Conservation (phyloP, 768 basidiomycete species). For the Mycena galericulata region DNA sequence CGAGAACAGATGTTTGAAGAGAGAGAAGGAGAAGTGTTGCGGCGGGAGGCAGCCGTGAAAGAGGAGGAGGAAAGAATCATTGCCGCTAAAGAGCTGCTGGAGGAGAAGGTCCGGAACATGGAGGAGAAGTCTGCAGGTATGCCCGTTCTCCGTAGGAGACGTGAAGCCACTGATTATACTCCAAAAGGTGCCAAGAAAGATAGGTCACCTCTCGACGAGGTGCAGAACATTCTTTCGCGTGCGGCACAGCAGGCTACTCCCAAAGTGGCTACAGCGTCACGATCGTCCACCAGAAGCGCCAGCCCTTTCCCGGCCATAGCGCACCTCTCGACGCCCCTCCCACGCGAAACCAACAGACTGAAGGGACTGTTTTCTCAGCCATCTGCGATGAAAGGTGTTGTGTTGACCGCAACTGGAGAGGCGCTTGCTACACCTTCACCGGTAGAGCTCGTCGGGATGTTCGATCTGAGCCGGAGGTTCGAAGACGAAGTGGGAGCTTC, state of each 20-base stretch:
- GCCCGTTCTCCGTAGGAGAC: background rate
- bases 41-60: slow-evolving; percentile 37
- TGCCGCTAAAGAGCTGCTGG: slow-evolving; percentile 60
- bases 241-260: slow-evolving; percentile 34
- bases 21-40: slow-evolving; percentile 62
- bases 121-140: slow-evolving; percentile 44
- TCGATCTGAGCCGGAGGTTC: slow-evolving; percentile 51
- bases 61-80: slow-evolving; percentile 64
- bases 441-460: slow-evolving; percentile 72
- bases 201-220: slow-evolving; percentile 75
- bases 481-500: slow-evolving; percentile 52
- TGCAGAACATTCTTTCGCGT: slow-evolving; percentile 70
- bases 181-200: slow-evolving; percentile 42
- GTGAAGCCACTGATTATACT: slow-evolving; percentile 2
- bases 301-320: slow-evolving; percentile 42
- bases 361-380: slow-evolving; percentile 43
- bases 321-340: slow-evolving; percentile 66
- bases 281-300: slow-evolving; percentile 30
- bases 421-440: slow-evolving; percentile 78
- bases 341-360: slow-evolving; percentile 50
- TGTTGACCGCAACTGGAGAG: slow-evolving; percentile 84
- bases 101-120: slow-evolving; percentile 60
- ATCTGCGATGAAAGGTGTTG: slow-evolving; percentile 81
- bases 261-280: slow-evolving; percentile 47
- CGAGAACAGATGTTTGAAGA: slow-evolving; percentile 61